Conservation (phyloP, 2,329 filamentous ascomycete genomes). For the Aspergillus ustus region DNA sequence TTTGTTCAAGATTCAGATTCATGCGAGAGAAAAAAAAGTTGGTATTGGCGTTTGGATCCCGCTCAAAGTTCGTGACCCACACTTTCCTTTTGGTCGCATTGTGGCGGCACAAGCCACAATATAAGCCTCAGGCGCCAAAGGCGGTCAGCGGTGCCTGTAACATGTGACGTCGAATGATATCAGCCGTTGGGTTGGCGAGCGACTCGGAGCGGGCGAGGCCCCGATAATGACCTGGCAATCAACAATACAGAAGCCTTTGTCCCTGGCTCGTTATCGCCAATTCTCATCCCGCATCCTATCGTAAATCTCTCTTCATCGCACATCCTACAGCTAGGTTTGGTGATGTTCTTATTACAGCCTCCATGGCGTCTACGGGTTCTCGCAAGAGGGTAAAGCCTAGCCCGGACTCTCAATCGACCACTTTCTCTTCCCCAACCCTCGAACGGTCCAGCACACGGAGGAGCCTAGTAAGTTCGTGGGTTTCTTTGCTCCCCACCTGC, state of each 20-base stretch:
- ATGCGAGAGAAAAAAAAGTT: slow-evolving; percentile 28
- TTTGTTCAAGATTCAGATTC: slow-evolving; percentile 11
- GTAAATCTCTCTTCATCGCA: slow-evolving; percentile 11
- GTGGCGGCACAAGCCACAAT: slow-evolving; percentile 25
- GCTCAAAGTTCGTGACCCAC: slow-evolving; percentile 6
- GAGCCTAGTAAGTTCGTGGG: slow-evolving; percentile 34
- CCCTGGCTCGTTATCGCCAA: neutral
- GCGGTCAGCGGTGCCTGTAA: slow-evolving; percentile 21
- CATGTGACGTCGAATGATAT: slow-evolving; percentile 42
- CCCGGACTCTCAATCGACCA: slow-evolving; percentile 35
- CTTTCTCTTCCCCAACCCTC: slow-evolving; percentile 25
- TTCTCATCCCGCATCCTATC: neutral
- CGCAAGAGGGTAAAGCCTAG: slow-evolving; percentile 51
- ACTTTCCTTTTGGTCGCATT: slow-evolving; percentile 19
- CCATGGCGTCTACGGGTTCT: slow-evolving; percentile 48
- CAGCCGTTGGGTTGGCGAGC: slow-evolving; percentile 19
- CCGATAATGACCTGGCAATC: slow-evolving; percentile 5
- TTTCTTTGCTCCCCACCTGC: neutral
- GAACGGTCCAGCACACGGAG: slow-evolving; percentile 32
- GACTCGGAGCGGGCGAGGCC: neutral
- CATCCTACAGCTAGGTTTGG: slow-evolving; percentile 20
- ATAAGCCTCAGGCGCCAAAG: slow-evolving; percentile 29
- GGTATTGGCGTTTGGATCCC: slow-evolving; percentile 24
- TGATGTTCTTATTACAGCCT: slow-evolving; percentile 39
- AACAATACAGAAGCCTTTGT: neutral